Conservation (phyloP, 345 rosid species). For the Brassica napus region Da-Ae NC_063451.1:1219501-1220000, state of each 20-base stretch:
- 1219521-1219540: slow-evolving; percentile 59
- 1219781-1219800: slow-evolving; percentile 39
- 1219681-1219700: slow-evolving; percentile 2
- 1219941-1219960: slow-evolving; percentile 63
- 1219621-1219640: slow-evolving; percentile 18
- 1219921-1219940: neutral
- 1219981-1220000: slow-evolving; percentile 68
- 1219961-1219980: slow-evolving; percentile 87
- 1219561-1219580: slow-evolving; percentile 60
- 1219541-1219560: slow-evolving; percentile 63
- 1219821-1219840: slow-evolving; percentile 56
- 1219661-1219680: neutral
- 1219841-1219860: slow-evolving; percentile 60
- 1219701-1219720: slow-evolving; percentile 31
- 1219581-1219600: slow-evolving; percentile 18
- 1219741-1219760: slow-evolving; percentile 64
- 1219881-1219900: slow-evolving; percentile 9
- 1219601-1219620: slow-evolving; percentile 15
- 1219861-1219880: slow-evolving; percentile 56
- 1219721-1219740: slow-evolving; percentile 59
- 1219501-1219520: slow-evolving; percentile 62
- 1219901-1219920: neutral
- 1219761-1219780: slow-evolving; percentile 53
- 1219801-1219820: slow-evolving; percentile 53
- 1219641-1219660: neutral